Conservation (phyloP, 2,329 filamentous ascomycete species). For the Fusarium chaquense region DNA sequence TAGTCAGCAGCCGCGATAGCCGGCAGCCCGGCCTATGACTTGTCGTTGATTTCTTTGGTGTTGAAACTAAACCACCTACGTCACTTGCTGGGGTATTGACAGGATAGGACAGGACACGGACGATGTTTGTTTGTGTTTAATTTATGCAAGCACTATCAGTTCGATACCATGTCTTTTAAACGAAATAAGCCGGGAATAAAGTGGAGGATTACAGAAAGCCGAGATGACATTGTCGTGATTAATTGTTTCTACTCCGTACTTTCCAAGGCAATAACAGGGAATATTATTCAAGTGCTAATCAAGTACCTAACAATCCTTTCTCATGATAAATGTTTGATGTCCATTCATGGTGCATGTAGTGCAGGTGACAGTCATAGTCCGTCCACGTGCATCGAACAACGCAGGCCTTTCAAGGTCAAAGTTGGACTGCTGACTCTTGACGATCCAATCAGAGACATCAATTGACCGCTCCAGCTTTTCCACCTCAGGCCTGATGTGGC, state of each 20-base stretch:
- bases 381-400: constrained; percentile 30
- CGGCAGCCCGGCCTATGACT: neutral
- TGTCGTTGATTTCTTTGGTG: neutral
- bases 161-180: neutral
- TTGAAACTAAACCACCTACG: neutral
- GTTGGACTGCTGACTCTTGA: constrained; percentile 32
- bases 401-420: constrained; percentile 16
- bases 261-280: neutral
- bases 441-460: constrained; percentile 28
- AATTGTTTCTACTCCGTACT: neutral
- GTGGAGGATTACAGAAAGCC: neutral
- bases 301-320: too few species aligned
- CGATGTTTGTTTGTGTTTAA: neutral
- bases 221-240: neutral
- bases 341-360: neutral
- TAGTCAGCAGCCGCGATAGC: neutral
- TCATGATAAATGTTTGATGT: neutral
- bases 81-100: neutral
- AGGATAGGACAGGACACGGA: neutral
- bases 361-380: constrained; percentile 24
- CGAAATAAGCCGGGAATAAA: neutral
- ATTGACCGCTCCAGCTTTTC: constrained; percentile 33
- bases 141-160: neutral
- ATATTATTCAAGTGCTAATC: neutral
- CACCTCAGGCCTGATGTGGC: constrained; percentile 12